A percentile compares a stretch with the other conserved stretches of the same genome.
These are phyloP conservation scores for Microsporum ferrugineum DNA, from an alignment of 2,329 filamentous ascomycete species.

Conservation along the genomic window DNA sequence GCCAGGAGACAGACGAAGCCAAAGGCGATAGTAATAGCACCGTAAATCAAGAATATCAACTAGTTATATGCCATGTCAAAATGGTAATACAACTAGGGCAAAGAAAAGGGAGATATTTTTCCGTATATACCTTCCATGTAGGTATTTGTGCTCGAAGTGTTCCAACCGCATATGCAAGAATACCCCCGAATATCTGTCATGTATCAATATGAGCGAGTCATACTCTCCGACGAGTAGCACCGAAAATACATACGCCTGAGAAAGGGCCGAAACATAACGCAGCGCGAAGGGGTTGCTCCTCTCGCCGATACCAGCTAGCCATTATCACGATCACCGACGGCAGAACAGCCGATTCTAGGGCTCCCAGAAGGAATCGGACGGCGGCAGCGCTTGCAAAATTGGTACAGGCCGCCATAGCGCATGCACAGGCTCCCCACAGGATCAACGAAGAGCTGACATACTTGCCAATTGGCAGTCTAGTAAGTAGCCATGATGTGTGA, in stretches of 20 bases:
- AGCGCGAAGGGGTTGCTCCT: neutral
- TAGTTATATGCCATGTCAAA: neutral
- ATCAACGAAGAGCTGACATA: neutral
- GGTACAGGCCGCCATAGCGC: neutral
- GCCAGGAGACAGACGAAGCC: neutral
- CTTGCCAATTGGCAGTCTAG: neutral
- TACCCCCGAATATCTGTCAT: neutral
- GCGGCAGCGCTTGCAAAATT: neutral
- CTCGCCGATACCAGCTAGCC: neutral
- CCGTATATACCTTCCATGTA: neutral
- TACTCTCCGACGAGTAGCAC: neutral
- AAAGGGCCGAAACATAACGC: neutral
- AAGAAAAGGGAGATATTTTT: neutral
- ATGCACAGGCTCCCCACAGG: neutral
- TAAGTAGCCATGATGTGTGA: slow-evolving; percentile 5
- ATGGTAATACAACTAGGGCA: neutral
- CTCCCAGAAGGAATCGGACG: neutral
- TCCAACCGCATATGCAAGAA: neutral
- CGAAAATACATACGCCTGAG: neutral
- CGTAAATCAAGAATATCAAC: neutral
- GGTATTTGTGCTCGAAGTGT: neutral
- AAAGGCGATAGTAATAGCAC: neutral
- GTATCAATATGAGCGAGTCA: neutral
- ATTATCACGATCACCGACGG: neutral
- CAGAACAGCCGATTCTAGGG: neutral